A percentile compares a stretch with the other conserved stretches of the same genome.
Conservation (phyloP, 1,139 yeast genomes). For the Suzukiozyma palmioleophila region DNA sequence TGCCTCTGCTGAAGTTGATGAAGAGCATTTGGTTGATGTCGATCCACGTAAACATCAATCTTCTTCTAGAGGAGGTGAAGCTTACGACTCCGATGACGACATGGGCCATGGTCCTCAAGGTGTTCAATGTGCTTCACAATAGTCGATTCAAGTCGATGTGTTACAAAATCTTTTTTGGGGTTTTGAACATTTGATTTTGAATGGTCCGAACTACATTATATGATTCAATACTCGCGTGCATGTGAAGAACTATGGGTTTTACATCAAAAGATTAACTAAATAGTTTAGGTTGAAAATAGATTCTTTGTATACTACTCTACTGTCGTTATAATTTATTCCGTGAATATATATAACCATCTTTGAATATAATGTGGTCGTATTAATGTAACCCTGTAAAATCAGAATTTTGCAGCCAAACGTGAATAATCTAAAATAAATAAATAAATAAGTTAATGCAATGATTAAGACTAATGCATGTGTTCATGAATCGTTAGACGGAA, state of each 20-base stretch:
- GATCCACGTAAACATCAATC: conserved; percentile 59
- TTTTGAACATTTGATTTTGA: neutral
- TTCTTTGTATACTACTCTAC: conserved; percentile 3
- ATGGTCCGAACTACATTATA: neutral
- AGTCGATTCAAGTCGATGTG: conserved; percentile 12
- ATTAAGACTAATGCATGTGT: too few relatives aligned
- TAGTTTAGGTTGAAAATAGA: conserved; percentile 3
- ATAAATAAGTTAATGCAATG: neutral
- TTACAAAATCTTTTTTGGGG: neutral
- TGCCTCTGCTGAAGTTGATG: conserved; percentile 69
- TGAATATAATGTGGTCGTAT: too few relatives aligned
- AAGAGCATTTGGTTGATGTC: conserved; percentile 66
- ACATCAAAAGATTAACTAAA: neutral
- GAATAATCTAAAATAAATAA: neutral
- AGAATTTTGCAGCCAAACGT: neutral
- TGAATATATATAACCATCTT: conserved; percentile 2
- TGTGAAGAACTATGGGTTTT: neutral
- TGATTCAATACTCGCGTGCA: conserved; percentile 1
- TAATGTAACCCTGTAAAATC: too few relatives aligned
- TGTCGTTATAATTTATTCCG: conserved; percentile 3
- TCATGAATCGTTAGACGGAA: too few relatives aligned
- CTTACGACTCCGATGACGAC: conserved; percentile 65
- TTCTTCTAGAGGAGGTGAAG: conserved; percentile 44
- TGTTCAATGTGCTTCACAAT: conserved; percentile 87
- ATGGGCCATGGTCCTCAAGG: conserved; percentile 68